Evolutionary conservation across 805 yeast genomes (phyloP).

Genomic region (Yamadazyma ubonensis): DNA sequence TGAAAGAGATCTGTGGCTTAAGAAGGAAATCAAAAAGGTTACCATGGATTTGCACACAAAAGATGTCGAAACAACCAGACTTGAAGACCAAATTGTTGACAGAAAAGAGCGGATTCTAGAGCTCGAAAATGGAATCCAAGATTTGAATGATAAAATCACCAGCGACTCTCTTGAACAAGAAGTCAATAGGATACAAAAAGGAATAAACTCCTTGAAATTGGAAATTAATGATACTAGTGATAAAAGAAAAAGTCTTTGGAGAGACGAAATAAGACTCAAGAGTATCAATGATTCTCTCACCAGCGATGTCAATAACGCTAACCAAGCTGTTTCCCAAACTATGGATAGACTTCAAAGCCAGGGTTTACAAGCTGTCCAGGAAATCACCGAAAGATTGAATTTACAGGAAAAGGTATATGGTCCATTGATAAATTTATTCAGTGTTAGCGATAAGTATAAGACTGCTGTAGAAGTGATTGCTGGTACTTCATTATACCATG

Average conservation of each 20-base stretch:
- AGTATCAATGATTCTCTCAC: conserved; percentile 55
- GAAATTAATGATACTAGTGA: conserved; percentile 53
- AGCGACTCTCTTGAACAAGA: conserved; percentile 11
- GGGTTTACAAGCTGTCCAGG: conserved; percentile 69
- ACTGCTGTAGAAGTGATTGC: conserved; percentile 88
- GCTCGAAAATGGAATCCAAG: conserved; percentile 15
- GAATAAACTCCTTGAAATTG: conserved; percentile 41
- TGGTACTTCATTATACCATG: conserved; percentile 80
- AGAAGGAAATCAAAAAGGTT: conserved; percentile 45
- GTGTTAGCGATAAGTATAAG: conserved; percentile 77
- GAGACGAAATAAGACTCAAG: conserved; percentile 67
- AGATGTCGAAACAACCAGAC: conserved; percentile 22
- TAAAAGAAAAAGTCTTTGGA: conserved; percentile 71
- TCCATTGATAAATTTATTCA: conserved; percentile 78
- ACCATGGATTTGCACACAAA: conserved; percentile 27
- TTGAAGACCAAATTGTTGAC: conserved; percentile 18
- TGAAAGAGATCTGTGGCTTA: conserved; percentile 71
- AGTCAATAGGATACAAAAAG: conserved; percentile 26
- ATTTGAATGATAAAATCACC: conserved; percentile 15
- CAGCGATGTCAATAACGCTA: conserved; percentile 56
- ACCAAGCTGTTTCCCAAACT: conserved; percentile 62
- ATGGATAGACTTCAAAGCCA: conserved; percentile 69
- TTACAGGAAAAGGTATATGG: conserved; percentile 67
- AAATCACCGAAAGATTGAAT: conserved; percentile 59
- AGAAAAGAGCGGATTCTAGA: conserved; percentile 26